Base-by-base conservation (phyloP, 2,329 filamentous ascomycete genomes). In the Fusarium humuli region DNA sequence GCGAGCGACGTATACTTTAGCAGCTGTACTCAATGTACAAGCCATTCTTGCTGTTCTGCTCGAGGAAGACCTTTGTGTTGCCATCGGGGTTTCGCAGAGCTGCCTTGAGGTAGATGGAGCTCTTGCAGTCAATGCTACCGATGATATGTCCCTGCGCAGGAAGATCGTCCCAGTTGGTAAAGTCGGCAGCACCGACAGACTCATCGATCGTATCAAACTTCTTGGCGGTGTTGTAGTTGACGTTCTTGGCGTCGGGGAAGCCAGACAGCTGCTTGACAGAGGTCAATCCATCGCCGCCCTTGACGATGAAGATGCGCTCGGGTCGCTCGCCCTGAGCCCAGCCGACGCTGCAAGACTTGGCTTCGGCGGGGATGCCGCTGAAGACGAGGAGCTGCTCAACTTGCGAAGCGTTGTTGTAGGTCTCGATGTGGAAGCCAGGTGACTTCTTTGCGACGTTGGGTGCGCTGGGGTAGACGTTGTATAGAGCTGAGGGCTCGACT, bases 281-380 rank as follows among this genome's bases (percentile, higher is more conserved):
- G 3, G 76, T 46, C 37, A 76, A 57, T 0, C 73, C 79, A 57
- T 70, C 76, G 23, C 45, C 27, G 20, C 75, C 75, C 25, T 74
- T 70, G 65, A 81, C 80, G 68, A 77, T 77, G 63, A 83, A 81
- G 57, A 77, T 76, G 55, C 79, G 82, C 47, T 80, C 78, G 57
- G 75, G 78, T 65, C 69, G 78, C 10, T 77, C 77, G 20, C 79
- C 82, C n/a, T 81, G 79, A 6, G 47, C 50, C 79, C 79, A 81
- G 14, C 65, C 62, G n/a, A 81, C 65, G 5, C 41, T 41, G 73
- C 79, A 81, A 4, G 52, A 46, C 53, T 72, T 76, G 11, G 79
- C 79, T 0, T 59, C 25, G 0, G 75, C 40, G 0, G 79, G 79
- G 55, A 81, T 74, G 7, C 75, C 77, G 10, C 46, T 57, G 73